Conservation (phyloP, 352 stramenopile genomes). For the Globisporangium spinosum region DNA sequence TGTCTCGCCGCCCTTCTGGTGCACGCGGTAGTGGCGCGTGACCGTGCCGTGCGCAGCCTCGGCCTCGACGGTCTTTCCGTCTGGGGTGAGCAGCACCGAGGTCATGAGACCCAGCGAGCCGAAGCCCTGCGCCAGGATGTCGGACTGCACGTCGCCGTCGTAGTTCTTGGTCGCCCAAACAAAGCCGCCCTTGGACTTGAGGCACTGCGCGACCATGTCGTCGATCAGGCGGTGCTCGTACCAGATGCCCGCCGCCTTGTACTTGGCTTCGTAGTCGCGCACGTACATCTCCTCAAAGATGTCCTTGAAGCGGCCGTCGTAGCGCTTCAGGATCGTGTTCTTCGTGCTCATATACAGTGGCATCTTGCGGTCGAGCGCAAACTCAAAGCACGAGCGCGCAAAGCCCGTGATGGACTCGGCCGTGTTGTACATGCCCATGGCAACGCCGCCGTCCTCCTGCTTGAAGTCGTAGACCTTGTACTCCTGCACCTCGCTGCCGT, state of each 20-base stretch:
- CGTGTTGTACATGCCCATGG: conserved; percentile 90
- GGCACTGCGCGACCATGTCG: conserved; percentile 88
- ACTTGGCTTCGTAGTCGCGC: conserved; percentile 70
- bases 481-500: conserved; percentile 43
- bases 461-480: conserved; percentile 88
- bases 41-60: conserved; percentile 89
- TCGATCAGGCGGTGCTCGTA: conserved; percentile 89
- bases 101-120: conserved; percentile 89
- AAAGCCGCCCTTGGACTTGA: conserved; percentile 88
- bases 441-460: conserved; percentile 56
- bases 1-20: conserved; percentile 87
- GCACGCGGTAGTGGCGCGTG: conserved; percentile 84
- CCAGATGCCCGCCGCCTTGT: conserved; percentile 65
- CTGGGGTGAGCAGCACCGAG: conserved; percentile 72
- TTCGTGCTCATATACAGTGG: conserved; percentile 88
- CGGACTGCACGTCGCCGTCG: conserved; percentile 89
- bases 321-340: conserved; percentile 90
- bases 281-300: conserved; percentile 89
- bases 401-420: conserved; percentile 75
- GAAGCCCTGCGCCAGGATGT: conserved; percentile 87
- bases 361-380: conserved; percentile 58
- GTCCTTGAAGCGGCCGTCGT: conserved; percentile 87
- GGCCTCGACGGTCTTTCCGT: conserved; percentile 86
- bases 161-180: conserved; percentile 93
- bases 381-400: conserved; percentile 62